phyloP scores from a whole-genome alignment of 306 rosid species.

The Quillaja saponaria region DNA sequence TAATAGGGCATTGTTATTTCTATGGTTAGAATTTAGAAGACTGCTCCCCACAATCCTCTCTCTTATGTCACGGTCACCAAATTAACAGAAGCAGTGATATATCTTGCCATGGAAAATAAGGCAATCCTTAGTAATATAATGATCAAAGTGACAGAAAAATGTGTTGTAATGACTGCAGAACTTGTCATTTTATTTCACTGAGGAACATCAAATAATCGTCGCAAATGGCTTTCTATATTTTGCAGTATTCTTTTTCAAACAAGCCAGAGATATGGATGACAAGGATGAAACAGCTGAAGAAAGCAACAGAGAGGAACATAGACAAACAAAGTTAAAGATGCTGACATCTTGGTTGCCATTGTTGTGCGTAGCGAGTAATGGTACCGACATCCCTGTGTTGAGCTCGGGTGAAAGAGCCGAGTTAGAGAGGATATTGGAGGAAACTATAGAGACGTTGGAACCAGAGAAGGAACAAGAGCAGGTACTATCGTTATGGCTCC shows the following conservation, averaged over 20 bases:
- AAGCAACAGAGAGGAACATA: conserved; percentile 34
- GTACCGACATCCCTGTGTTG: conserved; percentile 56
- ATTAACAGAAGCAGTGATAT: too few species aligned
- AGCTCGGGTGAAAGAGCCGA: conserved; percentile 50
- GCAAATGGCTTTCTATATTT: not conserved
- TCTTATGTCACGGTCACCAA: too few species aligned
- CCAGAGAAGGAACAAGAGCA: conserved; percentile 56
- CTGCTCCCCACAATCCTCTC: too few species aligned
- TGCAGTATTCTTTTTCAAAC: conserved; percentile 66
- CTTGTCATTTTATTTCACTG: too few species aligned
- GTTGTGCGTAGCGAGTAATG: conserved; percentile 71
- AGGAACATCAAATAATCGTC: too few species aligned
- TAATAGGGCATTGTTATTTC: too few species aligned
- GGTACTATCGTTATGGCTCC: conserved; percentile 76
- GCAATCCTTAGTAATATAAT: too few species aligned
- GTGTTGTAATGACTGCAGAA: too few species aligned
- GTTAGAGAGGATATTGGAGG: conserved; percentile 60
- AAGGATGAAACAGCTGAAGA: conserved; percentile 39
- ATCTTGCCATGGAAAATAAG: too few species aligned
- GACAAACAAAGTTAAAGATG: conserved; percentile 53
- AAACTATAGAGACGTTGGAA: conserved; percentile 46
- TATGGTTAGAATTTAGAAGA: too few species aligned
- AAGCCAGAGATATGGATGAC: conserved; percentile 48
- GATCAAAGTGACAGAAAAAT: too few species aligned
- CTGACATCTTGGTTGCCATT: conserved; percentile 72